A percentile compares a stretch with the other conserved stretches of the same genome.
Conservation (phyloP, 306 rosid genomes). For the Canavalia ensiformis region DNA sequence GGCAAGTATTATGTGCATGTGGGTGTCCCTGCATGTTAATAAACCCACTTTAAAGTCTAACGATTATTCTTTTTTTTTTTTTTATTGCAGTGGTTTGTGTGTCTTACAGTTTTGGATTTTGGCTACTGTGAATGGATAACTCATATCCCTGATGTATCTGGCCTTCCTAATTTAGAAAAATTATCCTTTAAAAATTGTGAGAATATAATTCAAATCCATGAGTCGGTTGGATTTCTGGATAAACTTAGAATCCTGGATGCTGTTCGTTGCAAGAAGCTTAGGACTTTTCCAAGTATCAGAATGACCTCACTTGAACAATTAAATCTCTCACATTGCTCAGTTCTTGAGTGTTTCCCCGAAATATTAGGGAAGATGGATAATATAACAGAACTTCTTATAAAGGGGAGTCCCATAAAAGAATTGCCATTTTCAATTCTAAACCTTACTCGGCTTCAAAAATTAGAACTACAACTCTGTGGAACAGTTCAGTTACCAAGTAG, state of each 20-base stretch:
- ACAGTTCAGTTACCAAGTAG: background rate
- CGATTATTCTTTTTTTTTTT: too few species aligned
- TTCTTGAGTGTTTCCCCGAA: background rate
- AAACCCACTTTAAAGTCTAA: too few species aligned
- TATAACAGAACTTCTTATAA: background rate
- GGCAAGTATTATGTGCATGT: too few species aligned
- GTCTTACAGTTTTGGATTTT: too few species aligned
- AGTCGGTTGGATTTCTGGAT: background rate
- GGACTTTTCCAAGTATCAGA: background rate
- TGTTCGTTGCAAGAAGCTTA: background rate
- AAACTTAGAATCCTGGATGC: background rate
- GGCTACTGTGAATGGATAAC: too few species aligned
- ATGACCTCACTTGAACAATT: background rate
- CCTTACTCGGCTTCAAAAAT: background rate
- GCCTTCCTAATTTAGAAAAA: too few species aligned
- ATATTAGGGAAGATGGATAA: background rate
- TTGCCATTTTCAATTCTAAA: constrained; percentile 15
- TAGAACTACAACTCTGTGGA: background rate
- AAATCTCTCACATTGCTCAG: constrained; percentile 5
- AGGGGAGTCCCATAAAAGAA: background rate
- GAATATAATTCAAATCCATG: background rate
- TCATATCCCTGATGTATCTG: too few species aligned
- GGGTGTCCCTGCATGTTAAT: too few species aligned
- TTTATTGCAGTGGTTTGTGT: too few species aligned
- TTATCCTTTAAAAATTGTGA: background rate